Evolutionary conservation across 2,329 filamentous ascomycete species (phyloP), one percentile per base, ranked within the genome.

Genomic region (Fusarium illudens): DNA sequence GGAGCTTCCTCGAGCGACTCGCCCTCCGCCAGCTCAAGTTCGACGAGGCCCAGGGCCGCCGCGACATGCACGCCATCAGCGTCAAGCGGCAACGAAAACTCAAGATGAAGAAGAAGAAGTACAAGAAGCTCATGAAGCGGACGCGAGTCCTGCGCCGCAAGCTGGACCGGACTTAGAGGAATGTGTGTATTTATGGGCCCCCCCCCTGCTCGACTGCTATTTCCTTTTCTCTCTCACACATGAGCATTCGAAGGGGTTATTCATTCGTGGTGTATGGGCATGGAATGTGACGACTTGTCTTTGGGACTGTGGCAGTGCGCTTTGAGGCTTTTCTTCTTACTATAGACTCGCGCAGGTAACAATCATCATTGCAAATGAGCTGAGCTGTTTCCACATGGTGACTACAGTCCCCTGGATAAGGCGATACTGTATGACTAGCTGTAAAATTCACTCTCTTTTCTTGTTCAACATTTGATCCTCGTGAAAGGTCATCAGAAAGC

Each of bases 21-120:
- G 86, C 87, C 52, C 81, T 85, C 74, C 87, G 90, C 67, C 87
- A 90, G 79, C 78, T 88, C 72, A 84, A 82, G 64, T 88, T 86
- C 62, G 85, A 89, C 67, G 84, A 88, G 58, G 81, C 82, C 53
- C 81, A 84, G 66, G 80, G 81, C 57, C 82, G 81, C 69, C 79
- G 79, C 60, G 80, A 82, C 72, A 94, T 97, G 90, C 82, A 90
- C 64, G 88, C 93, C 68, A 93, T 99, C 77, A 97, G 93, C 77
- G 95, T 97, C 73, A 94, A 91, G 85, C 87, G 96, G 79, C 93
- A 97, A 81, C 86, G 94, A 77, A 96, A 96, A 84, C 83, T 97
- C 76, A 97, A 94, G 89, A 99, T 99, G 94, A 99, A 99, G 92
- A 99, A 98, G 89, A 95, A 98, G 88, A 99, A 99, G 90, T 97